phyloP scores from a whole-genome alignment of 352 stramenopile genomes.

The Saprolegnia diclina region DNA sequence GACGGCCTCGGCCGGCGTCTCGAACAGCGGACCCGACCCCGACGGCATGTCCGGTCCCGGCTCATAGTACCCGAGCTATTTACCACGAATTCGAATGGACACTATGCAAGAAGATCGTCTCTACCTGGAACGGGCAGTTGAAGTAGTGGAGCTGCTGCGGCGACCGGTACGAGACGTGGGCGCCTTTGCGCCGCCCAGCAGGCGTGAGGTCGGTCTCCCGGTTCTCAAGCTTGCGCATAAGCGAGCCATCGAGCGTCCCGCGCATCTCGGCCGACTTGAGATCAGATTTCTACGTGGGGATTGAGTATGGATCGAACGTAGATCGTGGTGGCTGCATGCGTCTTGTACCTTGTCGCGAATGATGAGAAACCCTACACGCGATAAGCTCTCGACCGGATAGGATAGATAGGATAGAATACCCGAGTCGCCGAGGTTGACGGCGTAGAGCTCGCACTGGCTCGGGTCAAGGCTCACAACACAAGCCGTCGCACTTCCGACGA shows the following conservation, averaged over 20 bases:
- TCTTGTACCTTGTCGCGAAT: conserved; percentile 54
- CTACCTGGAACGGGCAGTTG: conserved; percentile 95
- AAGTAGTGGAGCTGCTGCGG: conserved; percentile 96
- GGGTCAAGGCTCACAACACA: conserved; percentile 91
- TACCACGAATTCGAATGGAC: not conserved
- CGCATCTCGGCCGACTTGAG: conserved; percentile 52
- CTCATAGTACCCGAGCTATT: conserved; percentile 12
- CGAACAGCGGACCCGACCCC: conserved; percentile 72
- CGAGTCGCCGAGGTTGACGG: conserved; percentile 93
- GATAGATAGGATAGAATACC: conserved; percentile 25
- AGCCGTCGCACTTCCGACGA: conserved; percentile 90
- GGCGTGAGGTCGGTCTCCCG: conserved; percentile 60
- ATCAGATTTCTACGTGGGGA: conserved; percentile 39
- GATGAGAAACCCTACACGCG: conserved; percentile 49
- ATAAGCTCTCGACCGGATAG: not conserved
- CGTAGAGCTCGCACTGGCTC: conserved; percentile 88
- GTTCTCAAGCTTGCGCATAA: conserved; percentile 53
- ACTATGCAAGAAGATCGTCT: too few species aligned
- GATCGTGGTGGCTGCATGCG: not conserved
- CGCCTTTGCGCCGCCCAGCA: conserved; percentile 62
- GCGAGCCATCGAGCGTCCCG: conserved; percentile 65
- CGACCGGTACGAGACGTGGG: conserved; percentile 88
- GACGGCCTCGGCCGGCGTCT: conserved; percentile 86
- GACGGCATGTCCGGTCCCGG: conserved; percentile 15
- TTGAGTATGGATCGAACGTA: not conserved